Evolutionary conservation across 192 early-diverging fungal genomes (phyloP).

Genomic region (Coemansia aciculifera): DNA sequence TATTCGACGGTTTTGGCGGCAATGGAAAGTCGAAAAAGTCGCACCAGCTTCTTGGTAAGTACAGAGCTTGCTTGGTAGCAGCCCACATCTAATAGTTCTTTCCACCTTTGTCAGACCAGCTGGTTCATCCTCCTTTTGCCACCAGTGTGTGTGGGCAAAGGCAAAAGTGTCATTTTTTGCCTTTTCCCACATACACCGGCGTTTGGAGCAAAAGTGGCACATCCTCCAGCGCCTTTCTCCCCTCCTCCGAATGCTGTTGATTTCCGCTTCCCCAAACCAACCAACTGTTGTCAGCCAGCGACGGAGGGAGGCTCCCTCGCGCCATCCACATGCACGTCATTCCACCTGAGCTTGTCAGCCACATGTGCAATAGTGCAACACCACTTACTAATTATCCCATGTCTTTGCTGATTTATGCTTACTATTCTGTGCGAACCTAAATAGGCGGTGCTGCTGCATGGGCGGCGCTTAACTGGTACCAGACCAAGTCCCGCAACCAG

Average conservation of each 20-base stretch:
- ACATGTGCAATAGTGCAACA: conserved; percentile 6
- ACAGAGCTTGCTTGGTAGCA: neutral
- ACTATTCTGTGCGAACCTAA: neutral
- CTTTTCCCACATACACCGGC: neutral
- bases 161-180: neutral
- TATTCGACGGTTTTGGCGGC: conserved; percentile 36
- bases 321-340: conserved; percentile 6
- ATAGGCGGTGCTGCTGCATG: conserved; percentile 56
- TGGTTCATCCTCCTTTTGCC: neutral
- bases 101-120: neutral
- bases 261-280: conserved; percentile 1
- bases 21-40: conserved; percentile 45
- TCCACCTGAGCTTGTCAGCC: neutral
- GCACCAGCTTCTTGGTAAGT: conserved; percentile 58
- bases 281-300: neutral
- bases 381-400: neutral
- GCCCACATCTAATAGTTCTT: neutral
- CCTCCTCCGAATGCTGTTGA: neutral
- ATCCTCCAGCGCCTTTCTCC: neutral
- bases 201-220: neutral
- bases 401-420: neutral
- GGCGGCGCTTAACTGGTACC: conserved; percentile 54
- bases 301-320: neutral
- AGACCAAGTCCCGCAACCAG: conserved; percentile 44
- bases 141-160: neutral